phyloP scores from a whole-genome alignment of 768 basidiomycete species.

The Mycena indigotica region DNA sequence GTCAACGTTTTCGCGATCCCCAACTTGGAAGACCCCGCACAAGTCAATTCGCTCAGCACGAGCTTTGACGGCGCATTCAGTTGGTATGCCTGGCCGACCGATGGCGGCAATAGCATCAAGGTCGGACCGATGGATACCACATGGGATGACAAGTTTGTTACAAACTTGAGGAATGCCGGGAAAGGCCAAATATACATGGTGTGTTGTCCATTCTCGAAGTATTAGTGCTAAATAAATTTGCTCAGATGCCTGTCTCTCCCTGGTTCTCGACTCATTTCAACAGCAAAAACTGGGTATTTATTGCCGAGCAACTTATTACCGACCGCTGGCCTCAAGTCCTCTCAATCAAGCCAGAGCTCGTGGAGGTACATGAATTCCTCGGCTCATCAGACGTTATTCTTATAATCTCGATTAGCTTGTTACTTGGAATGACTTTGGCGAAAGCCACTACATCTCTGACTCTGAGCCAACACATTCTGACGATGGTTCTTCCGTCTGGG shows the following conservation, averaged over 20 bases:
- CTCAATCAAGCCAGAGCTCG: constrained; percentile 20
- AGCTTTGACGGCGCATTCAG: constrained; percentile 32
- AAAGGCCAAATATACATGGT: constrained; percentile 13
- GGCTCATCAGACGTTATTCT: neutral
- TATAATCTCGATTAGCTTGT: constrained; percentile 22
- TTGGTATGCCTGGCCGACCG: constrained; percentile 30
- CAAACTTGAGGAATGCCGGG: constrained; percentile 12
- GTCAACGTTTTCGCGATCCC: constrained; percentile 28
- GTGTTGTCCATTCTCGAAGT: neutral
- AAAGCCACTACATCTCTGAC: constrained; percentile 40
- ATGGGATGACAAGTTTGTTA: constrained; percentile 7
- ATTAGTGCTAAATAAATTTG: neutral
- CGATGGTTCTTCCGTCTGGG: constrained; percentile 23
- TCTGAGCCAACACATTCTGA: constrained; percentile 22
- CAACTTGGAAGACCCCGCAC: constrained; percentile 26
- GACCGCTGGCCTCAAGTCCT: constrained; percentile 26
- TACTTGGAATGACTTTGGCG: constrained; percentile 53
- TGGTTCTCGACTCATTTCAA: constrained; percentile 39
- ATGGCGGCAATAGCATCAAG: constrained; percentile 18
- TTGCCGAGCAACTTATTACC: constrained; percentile 24
- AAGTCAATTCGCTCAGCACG: constrained; percentile 18
- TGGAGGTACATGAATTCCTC: constrained; percentile 2
- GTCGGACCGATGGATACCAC: constrained; percentile 7
- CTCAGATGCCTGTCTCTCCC: constrained; percentile 31
- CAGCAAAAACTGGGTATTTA: constrained; percentile 18